A percentile compares a stretch with the other conserved stretches of the same genome.
phyloP scores from a whole-genome alignment of 768 basidiomycete species.

The Porpolomopsis calyptriformis region DNA sequence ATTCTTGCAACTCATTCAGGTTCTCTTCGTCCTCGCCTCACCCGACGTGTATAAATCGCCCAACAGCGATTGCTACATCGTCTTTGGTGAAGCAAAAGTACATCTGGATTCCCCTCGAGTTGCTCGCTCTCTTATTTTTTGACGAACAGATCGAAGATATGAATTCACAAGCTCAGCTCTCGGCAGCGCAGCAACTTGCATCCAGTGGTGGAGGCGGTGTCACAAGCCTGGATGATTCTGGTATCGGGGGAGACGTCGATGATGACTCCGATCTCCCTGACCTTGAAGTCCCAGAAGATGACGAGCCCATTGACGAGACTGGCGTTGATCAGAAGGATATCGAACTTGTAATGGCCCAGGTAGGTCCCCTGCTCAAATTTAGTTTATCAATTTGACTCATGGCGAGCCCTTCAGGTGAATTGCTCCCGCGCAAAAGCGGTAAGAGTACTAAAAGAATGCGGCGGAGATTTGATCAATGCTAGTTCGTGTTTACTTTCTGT shows the following conservation, averaged over 20 bases:
- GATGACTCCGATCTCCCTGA: constrained; percentile 81
- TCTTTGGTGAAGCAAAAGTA: constrained; percentile 96
- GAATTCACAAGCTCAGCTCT: constrained; percentile 68
- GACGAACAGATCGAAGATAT: constrained; percentile 67
- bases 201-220: constrained; percentile 36
- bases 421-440: constrained; percentile 91
- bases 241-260: constrained; percentile 46
- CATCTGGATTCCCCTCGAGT: background rate
- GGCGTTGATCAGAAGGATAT: constrained; percentile 91
- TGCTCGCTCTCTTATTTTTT: background rate
- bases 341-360: constrained; percentile 77
- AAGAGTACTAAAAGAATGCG: constrained; percentile 79
- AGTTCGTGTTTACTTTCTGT: constrained; percentile 46
- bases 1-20: constrained; percentile 26
- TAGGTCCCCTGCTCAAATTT: constrained; percentile 3
- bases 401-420: constrained; percentile 44
- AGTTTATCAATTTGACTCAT: background rate
- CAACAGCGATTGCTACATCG: constrained; percentile 97
- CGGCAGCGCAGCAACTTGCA: constrained; percentile 71
- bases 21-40: constrained; percentile 83
- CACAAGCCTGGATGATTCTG: constrained; percentile 40
- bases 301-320: constrained; percentile 73
- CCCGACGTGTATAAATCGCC: constrained; percentile 98
- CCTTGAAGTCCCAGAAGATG: constrained; percentile 72
- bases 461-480: constrained; percentile 92